Evolutionary conservation across 2,329 filamentous ascomycete species (phyloP).

Genomic region (Sarocladiaceae sp.): DNA sequence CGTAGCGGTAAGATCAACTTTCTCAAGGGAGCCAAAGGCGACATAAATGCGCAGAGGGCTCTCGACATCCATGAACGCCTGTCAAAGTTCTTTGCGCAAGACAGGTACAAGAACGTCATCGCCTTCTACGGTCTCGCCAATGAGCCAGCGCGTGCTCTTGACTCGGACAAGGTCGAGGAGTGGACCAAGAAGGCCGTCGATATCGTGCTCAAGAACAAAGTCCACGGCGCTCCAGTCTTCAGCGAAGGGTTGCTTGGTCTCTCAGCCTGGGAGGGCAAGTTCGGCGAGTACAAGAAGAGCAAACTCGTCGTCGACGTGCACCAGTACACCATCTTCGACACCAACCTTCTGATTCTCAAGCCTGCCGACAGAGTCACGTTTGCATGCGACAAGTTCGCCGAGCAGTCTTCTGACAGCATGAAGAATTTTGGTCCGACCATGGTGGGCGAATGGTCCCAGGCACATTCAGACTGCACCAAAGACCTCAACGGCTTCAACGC

Average conservation of each 20-base stretch:
- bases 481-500: slow-evolving; percentile 62
- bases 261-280: slow-evolving; percentile 63
- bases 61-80: slow-evolving; percentile 82
- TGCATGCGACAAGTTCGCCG: slow-evolving; percentile 61
- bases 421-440: slow-evolving; percentile 64
- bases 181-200: slow-evolving; percentile 53
- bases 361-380: slow-evolving; percentile 63
- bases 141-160: slow-evolving; percentile 52
- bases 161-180: slow-evolving; percentile 2
- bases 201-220: slow-evolving; percentile 52
- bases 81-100: slow-evolving; percentile 85
- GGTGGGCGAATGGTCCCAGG: slow-evolving; percentile 72
- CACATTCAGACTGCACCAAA: slow-evolving; percentile 58
- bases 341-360: slow-evolving; percentile 56
- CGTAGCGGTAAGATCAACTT: slow-evolving; percentile 74
- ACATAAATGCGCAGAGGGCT: slow-evolving; percentile 69
- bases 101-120: slow-evolving; percentile 85
- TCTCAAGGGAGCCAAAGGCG: slow-evolving; percentile 81
- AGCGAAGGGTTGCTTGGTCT: slow-evolving; percentile 70
- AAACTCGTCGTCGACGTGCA: slow-evolving; percentile 68
- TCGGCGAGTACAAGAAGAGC: slow-evolving; percentile 44
- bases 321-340: slow-evolving; percentile 75
- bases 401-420: slow-evolving; percentile 53
- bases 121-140: slow-evolving; percentile 91
- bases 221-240: slow-evolving; percentile 56